A percentile compares a stretch with the other conserved stretches of the same genome.
phyloP scores from a whole-genome alignment of 306 rosid species.

The Carpinus fangiana region DNA sequence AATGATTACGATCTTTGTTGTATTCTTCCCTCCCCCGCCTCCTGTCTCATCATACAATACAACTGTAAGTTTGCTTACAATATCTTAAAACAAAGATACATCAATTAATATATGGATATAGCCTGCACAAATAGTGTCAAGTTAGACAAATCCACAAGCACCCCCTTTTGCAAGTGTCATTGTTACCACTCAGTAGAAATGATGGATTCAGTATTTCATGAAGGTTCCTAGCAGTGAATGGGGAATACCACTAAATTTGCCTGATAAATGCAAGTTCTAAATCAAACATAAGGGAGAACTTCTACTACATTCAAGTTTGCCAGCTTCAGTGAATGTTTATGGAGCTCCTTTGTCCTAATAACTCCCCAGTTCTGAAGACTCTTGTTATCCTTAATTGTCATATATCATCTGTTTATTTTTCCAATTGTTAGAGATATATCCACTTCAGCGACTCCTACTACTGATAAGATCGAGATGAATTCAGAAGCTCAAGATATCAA shows the following conservation, averaged over 20 bases:
- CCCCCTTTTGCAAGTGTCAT: background rate
- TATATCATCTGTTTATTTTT: too few species aligned
- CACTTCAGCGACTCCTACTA: too few species aligned
- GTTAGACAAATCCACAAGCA: background rate
- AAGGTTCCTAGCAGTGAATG: background rate
- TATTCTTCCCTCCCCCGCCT: background rate
- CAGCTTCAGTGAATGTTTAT: too few species aligned
- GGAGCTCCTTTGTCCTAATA: background rate
- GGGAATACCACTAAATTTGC: background rate
- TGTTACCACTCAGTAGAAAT: background rate
- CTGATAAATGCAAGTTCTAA: background rate
- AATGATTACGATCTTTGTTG: constrained; percentile 1
- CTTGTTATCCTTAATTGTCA: too few species aligned
- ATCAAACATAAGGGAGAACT: too few species aligned
- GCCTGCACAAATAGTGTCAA: background rate
- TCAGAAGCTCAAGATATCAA: too few species aligned
- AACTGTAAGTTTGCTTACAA: background rate
- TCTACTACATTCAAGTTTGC: too few species aligned
- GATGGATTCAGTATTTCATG: background rate
- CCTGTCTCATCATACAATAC: background rate
- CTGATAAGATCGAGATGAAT: too few species aligned
- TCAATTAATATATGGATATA: background rate
- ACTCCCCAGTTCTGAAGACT: too few species aligned
- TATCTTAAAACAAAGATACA: background rate
- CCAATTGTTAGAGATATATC: too few species aligned